These are phyloP conservation scores for Podaxis sp. DNA, from an alignment of 768 basidiomycete species.

Conservation along the genomic window DNA sequence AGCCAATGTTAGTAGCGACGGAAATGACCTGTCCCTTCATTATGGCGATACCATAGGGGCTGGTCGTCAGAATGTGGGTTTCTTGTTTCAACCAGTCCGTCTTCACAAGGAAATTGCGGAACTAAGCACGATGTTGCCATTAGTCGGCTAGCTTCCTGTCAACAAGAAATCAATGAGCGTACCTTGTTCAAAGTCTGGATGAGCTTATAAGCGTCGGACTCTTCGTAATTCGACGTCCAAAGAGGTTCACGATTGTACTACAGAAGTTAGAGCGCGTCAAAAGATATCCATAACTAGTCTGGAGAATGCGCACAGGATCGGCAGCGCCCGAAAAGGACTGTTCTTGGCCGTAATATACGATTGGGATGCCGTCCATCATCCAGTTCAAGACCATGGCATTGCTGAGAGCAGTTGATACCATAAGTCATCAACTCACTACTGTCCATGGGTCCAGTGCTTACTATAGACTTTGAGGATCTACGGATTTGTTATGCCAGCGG, in stretches of 20 bases:
- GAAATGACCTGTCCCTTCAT: constrained; percentile 64
- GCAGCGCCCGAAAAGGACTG: constrained; percentile 62
- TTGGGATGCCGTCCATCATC: constrained; percentile 82
- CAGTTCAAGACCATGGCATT: constrained; percentile 77
- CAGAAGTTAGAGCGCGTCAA: constrained; percentile 3
- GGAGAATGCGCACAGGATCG: constrained; percentile 55
- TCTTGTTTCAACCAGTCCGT: constrained; percentile 56
- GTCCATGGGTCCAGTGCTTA: constrained; percentile 27
- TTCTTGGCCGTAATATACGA: constrained; percentile 83
- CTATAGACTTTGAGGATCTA: constrained; percentile 73
- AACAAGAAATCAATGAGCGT: not conserved
- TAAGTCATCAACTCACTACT: constrained; percentile 3
- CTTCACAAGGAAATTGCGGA: constrained; percentile 65
- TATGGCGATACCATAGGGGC: constrained; percentile 55
- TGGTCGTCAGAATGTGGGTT: constrained; percentile 51
- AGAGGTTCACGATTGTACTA: constrained; percentile 76
- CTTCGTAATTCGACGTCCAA: constrained; percentile 67
- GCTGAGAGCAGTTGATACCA: constrained; percentile 28
- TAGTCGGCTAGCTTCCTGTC: not conserved
- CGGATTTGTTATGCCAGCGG: constrained; percentile 70
- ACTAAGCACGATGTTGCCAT: constrained; percentile 31
- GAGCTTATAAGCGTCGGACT: constrained; percentile 56
- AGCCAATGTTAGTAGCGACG: constrained; percentile 71
- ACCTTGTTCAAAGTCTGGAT: constrained; percentile 64
- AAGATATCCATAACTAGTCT: constrained; percentile 3